These are phyloP conservation scores for Chara braunii DNA, from an alignment of 139 green algal species.

Conservation along the genomic window DNA sequence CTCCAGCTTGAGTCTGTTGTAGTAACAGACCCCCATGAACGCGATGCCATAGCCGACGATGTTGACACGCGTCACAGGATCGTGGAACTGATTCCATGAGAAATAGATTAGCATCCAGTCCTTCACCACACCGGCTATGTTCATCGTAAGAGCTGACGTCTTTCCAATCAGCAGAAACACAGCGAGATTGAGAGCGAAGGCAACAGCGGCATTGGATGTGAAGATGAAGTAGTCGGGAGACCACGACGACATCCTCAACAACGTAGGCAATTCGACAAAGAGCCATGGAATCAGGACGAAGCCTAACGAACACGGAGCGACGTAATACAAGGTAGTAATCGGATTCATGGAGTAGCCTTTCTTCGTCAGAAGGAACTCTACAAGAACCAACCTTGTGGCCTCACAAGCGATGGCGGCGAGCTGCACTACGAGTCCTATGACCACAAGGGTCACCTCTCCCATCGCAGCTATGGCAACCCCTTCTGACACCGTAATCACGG, in stretches of 20 bases:
- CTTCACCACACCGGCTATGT: constrained; percentile 80
- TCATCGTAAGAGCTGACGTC: constrained; percentile 83
- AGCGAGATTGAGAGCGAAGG: constrained; percentile 66
- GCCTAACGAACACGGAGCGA: constrained; percentile 69
- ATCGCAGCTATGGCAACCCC: constrained; percentile 65
- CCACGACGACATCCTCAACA: constrained; percentile 16
- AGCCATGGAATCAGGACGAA: constrained; percentile 66
- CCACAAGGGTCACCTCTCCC: constrained; percentile 68
- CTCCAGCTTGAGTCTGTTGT: constrained; percentile 44
- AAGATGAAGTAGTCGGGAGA: constrained; percentile 63
- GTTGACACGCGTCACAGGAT: constrained; percentile 63
- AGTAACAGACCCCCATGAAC: constrained; percentile 47
- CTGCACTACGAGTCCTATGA: constrained; percentile 79
- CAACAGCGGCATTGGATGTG: constrained; percentile 70
- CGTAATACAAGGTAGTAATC: constrained; percentile 79
- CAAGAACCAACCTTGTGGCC: constrained; percentile 41
- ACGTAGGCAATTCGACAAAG: constrained; percentile 41
- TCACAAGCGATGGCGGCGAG: constrained; percentile 72
- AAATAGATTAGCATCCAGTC: constrained; percentile 96
- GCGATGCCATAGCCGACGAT: constrained; percentile 67
- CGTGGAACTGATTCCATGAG: constrained; percentile 73
- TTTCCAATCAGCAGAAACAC: constrained; percentile 62
- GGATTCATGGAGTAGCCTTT: constrained; percentile 76
- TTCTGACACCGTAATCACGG: constrained; percentile 78
- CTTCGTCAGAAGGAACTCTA: constrained; percentile 78